Conservation (phyloP, 1,139 yeast species). For the Geotrichum restrictum region DNA sequence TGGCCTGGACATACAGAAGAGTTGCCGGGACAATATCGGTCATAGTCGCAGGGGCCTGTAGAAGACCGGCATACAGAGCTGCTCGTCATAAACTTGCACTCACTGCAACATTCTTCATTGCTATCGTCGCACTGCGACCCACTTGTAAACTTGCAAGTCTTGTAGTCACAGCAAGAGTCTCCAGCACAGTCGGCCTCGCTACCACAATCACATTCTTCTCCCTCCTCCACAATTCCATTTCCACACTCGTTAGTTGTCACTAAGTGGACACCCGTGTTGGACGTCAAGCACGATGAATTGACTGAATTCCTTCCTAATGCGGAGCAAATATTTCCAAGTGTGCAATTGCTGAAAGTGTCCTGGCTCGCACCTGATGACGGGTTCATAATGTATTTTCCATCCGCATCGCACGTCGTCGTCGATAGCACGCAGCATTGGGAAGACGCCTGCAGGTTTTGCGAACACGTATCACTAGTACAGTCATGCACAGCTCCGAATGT, state of each 20-base stretch:
- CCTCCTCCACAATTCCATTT: conserved; percentile 44
- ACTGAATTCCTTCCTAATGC: conserved; percentile 35
- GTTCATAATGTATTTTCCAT: conserved; percentile 41
- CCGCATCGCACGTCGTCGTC: conserved; percentile 35
- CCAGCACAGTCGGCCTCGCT: conserved; percentile 28
- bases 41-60: conserved; percentile 40
- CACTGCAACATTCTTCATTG: conserved; percentile 38
- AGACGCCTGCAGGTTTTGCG: conserved; percentile 31
- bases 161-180: conserved; percentile 40
- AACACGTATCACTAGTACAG: conserved; percentile 39
- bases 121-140: conserved; percentile 41
- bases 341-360: conserved; percentile 37
- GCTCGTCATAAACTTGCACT: conserved; percentile 36
- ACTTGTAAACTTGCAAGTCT: conserved; percentile 37
- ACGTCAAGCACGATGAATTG: conserved; percentile 38
- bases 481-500: conserved; percentile 46
- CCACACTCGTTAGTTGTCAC: conserved; percentile 41
- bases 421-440: conserved; percentile 41
- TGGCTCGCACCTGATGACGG: conserved; percentile 39
- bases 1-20: conserved; percentile 39
- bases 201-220: conserved; percentile 45
- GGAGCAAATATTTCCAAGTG: conserved; percentile 41
- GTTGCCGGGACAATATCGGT: conserved; percentile 39
- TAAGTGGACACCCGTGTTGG: conserved; percentile 39
- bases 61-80: conserved; percentile 36